phyloP scores from a whole-genome alignment of 2,329 filamentous ascomycete species.

The Berkeleyomyces rouxiae region DNA sequence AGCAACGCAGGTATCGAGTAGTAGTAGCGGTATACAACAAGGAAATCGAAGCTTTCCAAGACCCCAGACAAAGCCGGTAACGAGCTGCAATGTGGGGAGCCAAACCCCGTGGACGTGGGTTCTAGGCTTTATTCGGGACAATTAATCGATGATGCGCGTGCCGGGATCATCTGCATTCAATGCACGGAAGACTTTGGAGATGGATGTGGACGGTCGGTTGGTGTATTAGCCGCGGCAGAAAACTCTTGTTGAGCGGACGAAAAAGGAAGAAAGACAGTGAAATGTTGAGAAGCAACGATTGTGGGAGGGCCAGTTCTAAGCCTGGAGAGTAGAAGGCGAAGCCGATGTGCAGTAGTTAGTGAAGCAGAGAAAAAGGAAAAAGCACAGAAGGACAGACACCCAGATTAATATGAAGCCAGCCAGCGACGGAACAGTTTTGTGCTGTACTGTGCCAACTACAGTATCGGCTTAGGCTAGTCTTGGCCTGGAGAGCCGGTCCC shows the following conservation, averaged over 20 bases:
- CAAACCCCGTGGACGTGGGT: neutral
- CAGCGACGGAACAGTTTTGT: neutral
- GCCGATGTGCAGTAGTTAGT: neutral
- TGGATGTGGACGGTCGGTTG: neutral
- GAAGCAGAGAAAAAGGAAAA: neutral
- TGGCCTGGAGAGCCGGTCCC: too few relatives aligned
- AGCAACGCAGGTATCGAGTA: neutral
- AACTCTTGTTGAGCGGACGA: neutral
- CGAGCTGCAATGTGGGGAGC: neutral
- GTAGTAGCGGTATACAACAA: neutral
- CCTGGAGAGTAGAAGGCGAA: neutral
- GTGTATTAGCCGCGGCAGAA: slow-evolving; percentile 5
- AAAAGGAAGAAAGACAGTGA: neutral
- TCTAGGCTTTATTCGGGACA: neutral
- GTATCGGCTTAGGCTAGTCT: neutral
- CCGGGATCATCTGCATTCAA: neutral
- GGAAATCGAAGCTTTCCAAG: neutral
- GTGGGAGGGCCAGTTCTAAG: neutral
- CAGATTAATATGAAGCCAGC: neutral
- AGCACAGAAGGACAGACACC: neutral
- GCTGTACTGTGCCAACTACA: neutral
- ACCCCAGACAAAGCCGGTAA: neutral
- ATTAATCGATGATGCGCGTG: slow-evolving; percentile 1
- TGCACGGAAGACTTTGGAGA: neutral
- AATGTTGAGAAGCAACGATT: neutral